phyloP scores from a whole-genome alignment of 2,329 filamentous ascomycete species.

The Xylariaceae sp. region DNA sequence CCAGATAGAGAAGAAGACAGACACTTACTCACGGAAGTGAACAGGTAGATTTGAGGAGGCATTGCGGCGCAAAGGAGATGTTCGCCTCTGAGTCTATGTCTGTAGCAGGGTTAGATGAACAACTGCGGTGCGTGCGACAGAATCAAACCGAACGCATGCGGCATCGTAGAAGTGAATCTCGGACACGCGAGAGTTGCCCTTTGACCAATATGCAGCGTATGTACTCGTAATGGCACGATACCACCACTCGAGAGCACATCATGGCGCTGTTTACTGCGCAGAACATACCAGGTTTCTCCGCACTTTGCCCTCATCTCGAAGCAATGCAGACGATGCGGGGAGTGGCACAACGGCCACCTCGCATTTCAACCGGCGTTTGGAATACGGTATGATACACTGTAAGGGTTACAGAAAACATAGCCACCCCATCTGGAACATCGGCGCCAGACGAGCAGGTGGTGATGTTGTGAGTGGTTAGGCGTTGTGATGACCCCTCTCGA shows the following conservation, averaged over 20 bases:
- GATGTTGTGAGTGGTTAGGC: slow-evolving; percentile 3
- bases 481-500: neutral
- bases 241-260: neutral
- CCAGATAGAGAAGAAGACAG: neutral
- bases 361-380: slow-evolving; percentile 7
- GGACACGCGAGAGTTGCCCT: neutral
- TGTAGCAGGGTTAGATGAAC: neutral
- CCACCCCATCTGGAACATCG: neutral
- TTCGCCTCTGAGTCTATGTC: neutral
- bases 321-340: neutral
- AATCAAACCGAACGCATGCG: no score
- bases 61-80: neutral
- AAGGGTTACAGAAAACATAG: neutral
- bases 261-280: neutral
- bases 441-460: neutral
- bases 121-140: no score
- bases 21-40: neutral
- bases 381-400: slow-evolving; percentile 11
- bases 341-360: slow-evolving; percentile 16
- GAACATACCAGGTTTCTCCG: slow-evolving; percentile 5
- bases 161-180: neutral
- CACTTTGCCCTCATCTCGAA: neutral
- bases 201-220: neutral
- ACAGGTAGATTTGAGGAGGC: neutral
- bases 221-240: neutral